Base-by-base conservation (phyloP, 2,329 filamentous ascomycete genomes). In the Pseudofabraea citricarpa region DNA sequence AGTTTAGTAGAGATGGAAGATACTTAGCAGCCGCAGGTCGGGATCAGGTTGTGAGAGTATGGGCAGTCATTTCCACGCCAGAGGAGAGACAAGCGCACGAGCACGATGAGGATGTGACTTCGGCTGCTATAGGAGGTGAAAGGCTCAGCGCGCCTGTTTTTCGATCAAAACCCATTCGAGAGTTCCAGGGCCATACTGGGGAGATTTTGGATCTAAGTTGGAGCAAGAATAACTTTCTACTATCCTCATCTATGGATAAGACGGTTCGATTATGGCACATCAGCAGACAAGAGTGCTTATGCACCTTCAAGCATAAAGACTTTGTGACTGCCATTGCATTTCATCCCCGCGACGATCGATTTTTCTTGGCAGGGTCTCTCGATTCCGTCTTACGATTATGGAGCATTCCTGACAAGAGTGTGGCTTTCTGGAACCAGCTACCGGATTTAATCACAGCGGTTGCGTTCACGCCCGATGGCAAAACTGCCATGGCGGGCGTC, bases 211-310 rank as follows among this genome's bases (percentile, higher is more conserved):
- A 95, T 60, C 64, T 98, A 47, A 95, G 88, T 62, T 98, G 93
- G 93, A 97, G 91, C 70, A 98, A 97, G 73, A 98, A 98, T 66
- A 95, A 95, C 63, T 98, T 98, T 55, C 66, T 98, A 21, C 73
- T 98, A 13, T 96, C 91, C 3, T 94, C 90, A 0, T 95, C 90
- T 0, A 96, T 97, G 90, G 93, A 98, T 63, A 96, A 96, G 70
- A 95, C 90, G 0, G 93, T 98, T 10, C 79, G 89, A 12, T 66
- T 98, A 37, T 98, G 93, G 91, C 93, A 98, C 64, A 75, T 93
- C 49, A 91, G 80, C 59, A 77, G 91, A 41, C 66, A 75, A 3
- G 90, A 97, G 58, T 96, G 90, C 57, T 72, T 98, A 1, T 95
- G 90, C 64, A 90, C 86, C 2, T 98, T 97, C 68, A 88, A 90